Evolutionary conservation across 108 stramenopile species (phyloP).

Genomic region (Fistulifera solaris): DNA sequence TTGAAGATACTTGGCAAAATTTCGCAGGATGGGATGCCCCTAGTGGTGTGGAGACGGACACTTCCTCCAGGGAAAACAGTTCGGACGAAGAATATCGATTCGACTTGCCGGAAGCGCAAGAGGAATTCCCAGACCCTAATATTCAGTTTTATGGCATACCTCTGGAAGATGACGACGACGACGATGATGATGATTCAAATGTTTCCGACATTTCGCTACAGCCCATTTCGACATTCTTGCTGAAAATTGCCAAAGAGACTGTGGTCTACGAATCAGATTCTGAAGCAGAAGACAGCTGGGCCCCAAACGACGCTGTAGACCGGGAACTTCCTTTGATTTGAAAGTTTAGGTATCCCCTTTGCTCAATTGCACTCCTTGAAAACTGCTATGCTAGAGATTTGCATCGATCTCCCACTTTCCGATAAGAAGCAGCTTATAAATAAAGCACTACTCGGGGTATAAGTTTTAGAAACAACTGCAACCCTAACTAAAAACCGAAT

Average conservation of each 20-base stretch:
- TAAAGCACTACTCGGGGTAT: no score
- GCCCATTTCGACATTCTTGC: conserved; percentile 19
- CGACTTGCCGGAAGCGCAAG: background rate
- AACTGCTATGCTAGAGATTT: no score
- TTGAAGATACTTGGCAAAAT: conserved; percentile 2
- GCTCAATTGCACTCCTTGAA: no score
- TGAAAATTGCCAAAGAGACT: conserved; percentile 24
- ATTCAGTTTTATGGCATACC: conserved; percentile 1
- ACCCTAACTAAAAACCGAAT: no score
- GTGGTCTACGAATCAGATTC: conserved; percentile 37
- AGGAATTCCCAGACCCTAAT: conserved; percentile 3
- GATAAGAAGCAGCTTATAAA: no score
- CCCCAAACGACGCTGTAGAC: conserved; percentile 12
- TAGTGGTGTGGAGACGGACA: conserved; percentile 1
- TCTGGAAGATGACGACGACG: conserved; percentile 6
- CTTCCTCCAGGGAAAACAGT: conserved; percentile 1
- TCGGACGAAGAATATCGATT: background rate
- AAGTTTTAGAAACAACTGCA: no score
- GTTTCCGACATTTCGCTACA: background rate
- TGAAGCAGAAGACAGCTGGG: conserved; percentile 49
- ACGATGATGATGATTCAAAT: conserved; percentile 2
- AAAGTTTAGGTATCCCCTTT: no score
- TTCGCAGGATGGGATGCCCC: conserved; percentile 9
- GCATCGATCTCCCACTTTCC: no score
- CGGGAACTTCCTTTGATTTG: no score